phyloP scores from a whole-genome alignment of 1,284 basidiomycete genomes.

The Sporisorium sorghi region DNA sequence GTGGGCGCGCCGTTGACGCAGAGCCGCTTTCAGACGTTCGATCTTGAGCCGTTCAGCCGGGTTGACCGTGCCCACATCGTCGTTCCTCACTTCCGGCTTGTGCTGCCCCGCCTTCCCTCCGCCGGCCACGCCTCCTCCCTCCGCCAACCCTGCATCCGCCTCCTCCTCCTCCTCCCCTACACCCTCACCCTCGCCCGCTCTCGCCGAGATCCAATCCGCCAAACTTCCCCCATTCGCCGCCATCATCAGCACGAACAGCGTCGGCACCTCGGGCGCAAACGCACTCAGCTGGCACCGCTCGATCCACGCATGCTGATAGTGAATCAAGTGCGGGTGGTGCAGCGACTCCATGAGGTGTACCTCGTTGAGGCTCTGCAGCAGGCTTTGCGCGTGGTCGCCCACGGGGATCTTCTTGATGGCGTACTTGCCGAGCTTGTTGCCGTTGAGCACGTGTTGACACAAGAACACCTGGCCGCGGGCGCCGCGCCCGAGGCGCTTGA shows the following conservation, averaged over 20 bases:
- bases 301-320: constrained; percentile 95
- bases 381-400: constrained; percentile 73
- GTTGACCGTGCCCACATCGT: not conserved
- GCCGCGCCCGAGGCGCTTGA: constrained; percentile 86
- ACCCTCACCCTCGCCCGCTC: constrained; percentile 28
- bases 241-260: constrained; percentile 67
- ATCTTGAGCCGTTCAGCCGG: constrained; percentile 24
- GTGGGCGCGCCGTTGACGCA: constrained; percentile 44
- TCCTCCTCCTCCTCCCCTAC: not conserved
- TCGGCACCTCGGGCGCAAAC: constrained; percentile 63
- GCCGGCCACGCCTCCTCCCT: not conserved
- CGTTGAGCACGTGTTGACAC: constrained; percentile 84
- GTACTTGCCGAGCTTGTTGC: constrained; percentile 77
- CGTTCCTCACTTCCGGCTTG: not conserved
- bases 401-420: constrained; percentile 96
- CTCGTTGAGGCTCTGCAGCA: constrained; percentile 70
- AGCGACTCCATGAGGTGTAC: constrained; percentile 85
- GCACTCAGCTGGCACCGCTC: constrained; percentile 72
- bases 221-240: constrained; percentile 67
- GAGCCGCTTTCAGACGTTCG: constrained; percentile 48
- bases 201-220: constrained; percentile 62
- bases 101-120: not conserved
- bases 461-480: constrained; percentile 89
- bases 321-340: constrained; percentile 89
- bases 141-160: not conserved